A percentile compares a stretch with the other conserved stretches of the same genome.
phyloP scores from a whole-genome alignment of 108 stramenopile genomes.

The Pseudonitzschia delicatissima region DNA sequence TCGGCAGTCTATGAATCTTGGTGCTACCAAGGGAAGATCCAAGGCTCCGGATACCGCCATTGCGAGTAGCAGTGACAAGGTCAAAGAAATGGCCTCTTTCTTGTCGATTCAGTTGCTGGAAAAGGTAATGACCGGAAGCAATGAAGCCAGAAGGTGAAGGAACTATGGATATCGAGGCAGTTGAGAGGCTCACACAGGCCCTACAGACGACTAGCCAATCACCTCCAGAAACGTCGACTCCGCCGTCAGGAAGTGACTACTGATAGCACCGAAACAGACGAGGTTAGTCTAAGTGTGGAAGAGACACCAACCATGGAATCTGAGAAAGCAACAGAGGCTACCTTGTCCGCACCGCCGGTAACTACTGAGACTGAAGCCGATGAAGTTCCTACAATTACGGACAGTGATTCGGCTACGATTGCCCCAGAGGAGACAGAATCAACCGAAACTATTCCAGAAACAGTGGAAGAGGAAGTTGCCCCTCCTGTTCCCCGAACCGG shows the following conservation, averaged over 20 bases:
- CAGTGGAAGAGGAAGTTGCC: not conserved
- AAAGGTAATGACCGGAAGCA: constrained; percentile 18
- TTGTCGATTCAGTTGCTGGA: constrained; percentile 16
- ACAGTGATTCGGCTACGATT: not conserved
- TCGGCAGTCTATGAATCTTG: not conserved
- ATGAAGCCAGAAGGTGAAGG: constrained; percentile 18
- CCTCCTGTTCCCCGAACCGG: too few relatives aligned
- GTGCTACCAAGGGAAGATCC: not conserved
- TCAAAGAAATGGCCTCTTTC: constrained; percentile 24
- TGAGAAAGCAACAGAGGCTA: not conserved
- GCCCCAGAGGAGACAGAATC: not conserved
- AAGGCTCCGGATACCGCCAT: not conserved
- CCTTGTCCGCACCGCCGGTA: not conserved
- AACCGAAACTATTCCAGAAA: not conserved
- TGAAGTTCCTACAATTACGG: not conserved
- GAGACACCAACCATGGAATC: not conserved
- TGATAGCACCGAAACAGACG: not conserved
- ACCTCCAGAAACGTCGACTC: not conserved
- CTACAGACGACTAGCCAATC: constrained; percentile 4
- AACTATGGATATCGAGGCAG: constrained; percentile 16
- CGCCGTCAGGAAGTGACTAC: not conserved
- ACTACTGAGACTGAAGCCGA: not conserved
- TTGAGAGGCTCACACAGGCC: constrained; percentile 4
- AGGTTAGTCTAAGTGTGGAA: not conserved
- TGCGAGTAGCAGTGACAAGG: not conserved